Base-by-base conservation (phyloP, 2,329 filamentous ascomycete genomes). In the Plenodomus biglobosus region DNA sequence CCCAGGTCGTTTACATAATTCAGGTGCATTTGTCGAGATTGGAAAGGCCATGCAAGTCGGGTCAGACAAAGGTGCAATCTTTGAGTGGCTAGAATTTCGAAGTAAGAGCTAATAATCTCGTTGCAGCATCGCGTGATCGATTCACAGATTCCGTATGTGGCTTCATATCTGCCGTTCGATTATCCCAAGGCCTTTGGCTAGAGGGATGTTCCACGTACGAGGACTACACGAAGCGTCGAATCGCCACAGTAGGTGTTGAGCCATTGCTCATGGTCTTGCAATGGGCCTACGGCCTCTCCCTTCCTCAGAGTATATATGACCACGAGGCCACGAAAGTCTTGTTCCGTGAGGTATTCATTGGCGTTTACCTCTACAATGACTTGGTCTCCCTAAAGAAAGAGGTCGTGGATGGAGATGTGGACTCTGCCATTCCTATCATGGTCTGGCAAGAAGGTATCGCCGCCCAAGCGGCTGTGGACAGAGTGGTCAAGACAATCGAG, bases 341-440 rank as follows among this genome's bases (percentile, higher is more conserved):
- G 18, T 41, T 47, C 5, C 46, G 36, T 27, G 52, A 55, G 22
- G 49, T 53, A 18, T 40, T 46, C 19, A 43, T 50, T 3, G 39
- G 40, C 10, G 43, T 40, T 30, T 55, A 50, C 22, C 43, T 52
- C 3, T 52, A 41, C 42, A 55, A 55, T 27, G 50, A 55, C 7
- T 53, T 50, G n/a, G 46, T 44, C 10, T 53, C 45, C 13, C 38
- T 55, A 24, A 48, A 46, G 19, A 52, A 52, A 41, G 52, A 55
- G n/a, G 44, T 49, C 20, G 43, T 44, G 1, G 49, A 55, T 11
- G 40, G 46, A 2, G 46, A 55, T 13, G 32, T 53, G 15, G 46
- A 50, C 30, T 55, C 52, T n/a, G 30, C 44, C 2, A 42, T 55
- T n/a, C 53, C 50, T 10, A 41, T 53, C 13, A 40, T 53, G 8